These are phyloP conservation scores for Penicillium brasilianum DNA, from an alignment of 2,329 filamentous ascomycete species.

Conservation along the genomic window DNA sequence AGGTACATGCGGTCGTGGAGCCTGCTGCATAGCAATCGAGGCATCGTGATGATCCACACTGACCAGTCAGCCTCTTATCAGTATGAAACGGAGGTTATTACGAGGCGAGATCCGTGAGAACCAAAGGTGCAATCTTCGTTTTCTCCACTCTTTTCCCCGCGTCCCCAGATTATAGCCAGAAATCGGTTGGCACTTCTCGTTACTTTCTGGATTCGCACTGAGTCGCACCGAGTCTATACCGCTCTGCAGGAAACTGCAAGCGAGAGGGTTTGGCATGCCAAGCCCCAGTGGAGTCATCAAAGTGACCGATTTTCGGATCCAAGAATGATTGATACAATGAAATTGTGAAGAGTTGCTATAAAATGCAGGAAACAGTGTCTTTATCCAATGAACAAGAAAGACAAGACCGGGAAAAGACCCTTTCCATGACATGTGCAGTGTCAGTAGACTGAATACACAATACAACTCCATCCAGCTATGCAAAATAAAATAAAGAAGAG, in stretches of 20 bases:
- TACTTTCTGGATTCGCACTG: conserved; percentile 7
- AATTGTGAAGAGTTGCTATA: not conserved
- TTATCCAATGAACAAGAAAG: not conserved
- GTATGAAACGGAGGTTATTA: not conserved
- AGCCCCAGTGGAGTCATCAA: not conserved
- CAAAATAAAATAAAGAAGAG: conserved; percentile 12
- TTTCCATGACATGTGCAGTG: conserved; percentile 10
- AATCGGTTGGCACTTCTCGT: conserved; percentile 8
- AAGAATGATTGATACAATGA: not conserved
- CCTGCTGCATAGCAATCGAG: not conserved
- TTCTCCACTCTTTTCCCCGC: conserved; percentile 11
- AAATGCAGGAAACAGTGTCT: not conserved
- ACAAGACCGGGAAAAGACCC: not conserved
- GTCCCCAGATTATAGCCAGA: conserved; percentile 12
- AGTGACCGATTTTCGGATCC: not conserved
- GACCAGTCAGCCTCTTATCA: not conserved
- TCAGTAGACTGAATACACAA: conserved; percentile 9
- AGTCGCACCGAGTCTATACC: not conserved
- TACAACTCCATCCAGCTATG: conserved; percentile 25
- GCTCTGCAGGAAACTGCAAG: conserved; percentile 5
- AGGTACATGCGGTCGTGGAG: conserved; percentile 18
- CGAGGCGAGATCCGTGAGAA: not conserved
- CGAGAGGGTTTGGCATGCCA: not conserved
- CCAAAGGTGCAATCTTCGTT: not conserved
- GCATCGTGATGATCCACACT: conserved; percentile 2